Percentiles rank a stretch among this genome's conserved stretches.
phyloP scores from a whole-genome alignment of 805 yeast species.

The Suhomyces kilbournensis region DNA sequence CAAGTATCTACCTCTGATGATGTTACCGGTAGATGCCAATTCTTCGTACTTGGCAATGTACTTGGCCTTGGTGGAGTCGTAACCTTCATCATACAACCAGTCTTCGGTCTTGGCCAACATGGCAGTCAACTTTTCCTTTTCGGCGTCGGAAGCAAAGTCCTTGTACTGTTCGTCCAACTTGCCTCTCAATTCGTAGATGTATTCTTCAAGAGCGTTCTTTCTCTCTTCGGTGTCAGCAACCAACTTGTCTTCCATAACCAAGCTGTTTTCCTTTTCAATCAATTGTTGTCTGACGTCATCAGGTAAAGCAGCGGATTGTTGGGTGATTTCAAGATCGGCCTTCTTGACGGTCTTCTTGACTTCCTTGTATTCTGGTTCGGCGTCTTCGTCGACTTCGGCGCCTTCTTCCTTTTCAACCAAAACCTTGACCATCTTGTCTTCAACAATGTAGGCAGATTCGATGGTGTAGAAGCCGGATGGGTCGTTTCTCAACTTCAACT shows the following conservation, averaged over 20 bases:
- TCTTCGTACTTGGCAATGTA: constrained; percentile 98
- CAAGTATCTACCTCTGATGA: constrained; percentile 91
- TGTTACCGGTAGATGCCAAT: constrained; percentile 89
- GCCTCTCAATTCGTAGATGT: constrained; percentile 95
- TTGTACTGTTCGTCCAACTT: constrained; percentile 90
- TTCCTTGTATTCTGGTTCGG: constrained; percentile 80
- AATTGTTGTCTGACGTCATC: constrained; percentile 52
- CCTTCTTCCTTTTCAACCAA: constrained; percentile 64
- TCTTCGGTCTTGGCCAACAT: constrained; percentile 87
- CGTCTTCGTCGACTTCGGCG: constrained; percentile 54
- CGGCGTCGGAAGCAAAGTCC: constrained; percentile 85
- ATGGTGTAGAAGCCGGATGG: constrained; percentile 93
- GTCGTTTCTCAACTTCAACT: constrained; percentile 93
- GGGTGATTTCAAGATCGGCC: constrained; percentile 65
- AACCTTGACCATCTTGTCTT: constrained; percentile 87
- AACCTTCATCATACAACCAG: constrained; percentile 98
- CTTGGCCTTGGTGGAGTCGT: constrained; percentile 92
- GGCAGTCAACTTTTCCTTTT: constrained; percentile 73
- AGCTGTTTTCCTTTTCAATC: constrained; percentile 79
- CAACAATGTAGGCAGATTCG: constrained; percentile 92
- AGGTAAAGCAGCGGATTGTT: constrained; percentile 61
- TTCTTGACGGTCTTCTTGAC: constrained; percentile 94
- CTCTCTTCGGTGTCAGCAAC: constrained; percentile 98
- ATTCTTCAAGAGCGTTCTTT: constrained; percentile 97
- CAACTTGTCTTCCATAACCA: constrained; percentile 88